A percentile compares a stretch with the other conserved stretches of the same genome.
These are phyloP conservation scores for Brassica incana DNA, from an alignment of 345 rosid genomes.

Conservation along the genomic window DNA sequence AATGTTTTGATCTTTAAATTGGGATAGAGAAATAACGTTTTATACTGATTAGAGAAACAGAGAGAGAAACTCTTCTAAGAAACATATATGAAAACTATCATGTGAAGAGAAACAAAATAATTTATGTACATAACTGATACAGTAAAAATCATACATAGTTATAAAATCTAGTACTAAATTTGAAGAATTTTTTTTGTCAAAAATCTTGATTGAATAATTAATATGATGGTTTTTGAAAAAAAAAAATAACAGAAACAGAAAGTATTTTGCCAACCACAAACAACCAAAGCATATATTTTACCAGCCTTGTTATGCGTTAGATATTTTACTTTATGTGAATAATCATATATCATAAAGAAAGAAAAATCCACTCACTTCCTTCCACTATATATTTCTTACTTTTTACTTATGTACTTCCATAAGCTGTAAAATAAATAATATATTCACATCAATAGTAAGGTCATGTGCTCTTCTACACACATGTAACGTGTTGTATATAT, in stretches of 20 bases:
- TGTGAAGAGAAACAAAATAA: background rate
- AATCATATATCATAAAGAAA: background rate
- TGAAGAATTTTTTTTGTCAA: background rate
- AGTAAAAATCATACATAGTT: background rate
- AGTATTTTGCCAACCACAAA: background rate
- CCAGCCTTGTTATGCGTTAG: background rate
- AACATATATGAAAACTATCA: background rate
- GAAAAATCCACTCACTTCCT: background rate
- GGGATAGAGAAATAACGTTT: background rate
- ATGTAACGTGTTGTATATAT: background rate
- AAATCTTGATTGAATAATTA: background rate
- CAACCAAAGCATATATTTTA: background rate
- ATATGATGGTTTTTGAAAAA: background rate
- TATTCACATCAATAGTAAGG: background rate
- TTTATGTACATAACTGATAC: background rate
- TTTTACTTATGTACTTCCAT: background rate
- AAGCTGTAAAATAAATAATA: no score
- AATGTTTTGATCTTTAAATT: background rate
- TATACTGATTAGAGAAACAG: background rate
- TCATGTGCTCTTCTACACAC: background rate
- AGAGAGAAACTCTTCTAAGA: background rate
- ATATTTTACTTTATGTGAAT: background rate
- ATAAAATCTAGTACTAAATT: background rate
- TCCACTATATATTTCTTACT: background rate
- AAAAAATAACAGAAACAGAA: background rate